A percentile compares a stretch with the other conserved stretches of the same genome.
phyloP scores from a whole-genome alignment of 108 stramenopile species.

The Cyclotella atomus region DNA sequence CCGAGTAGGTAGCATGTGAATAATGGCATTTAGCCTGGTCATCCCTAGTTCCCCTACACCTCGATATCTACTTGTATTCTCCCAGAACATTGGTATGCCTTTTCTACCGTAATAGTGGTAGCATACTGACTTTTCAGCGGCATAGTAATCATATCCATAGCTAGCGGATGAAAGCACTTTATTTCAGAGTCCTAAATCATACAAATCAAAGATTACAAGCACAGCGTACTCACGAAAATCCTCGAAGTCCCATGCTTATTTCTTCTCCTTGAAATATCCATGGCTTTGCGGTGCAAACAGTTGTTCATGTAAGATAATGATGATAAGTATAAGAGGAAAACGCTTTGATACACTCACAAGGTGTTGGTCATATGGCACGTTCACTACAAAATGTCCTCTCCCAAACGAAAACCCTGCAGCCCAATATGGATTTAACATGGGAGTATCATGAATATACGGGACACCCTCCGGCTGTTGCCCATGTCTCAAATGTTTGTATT shows the following conservation, averaged over 20 bases:
- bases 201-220: background rate
- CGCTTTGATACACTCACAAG: constrained; percentile 31
- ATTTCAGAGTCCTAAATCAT: background rate
- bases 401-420: constrained; percentile 94
- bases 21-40: constrained; percentile 84
- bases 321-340: too few relatives aligned
- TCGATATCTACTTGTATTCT: constrained; percentile 63
- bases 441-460: constrained; percentile 57
- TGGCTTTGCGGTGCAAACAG: too few relatives aligned
- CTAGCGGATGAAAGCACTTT: constrained; percentile 3
- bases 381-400: constrained; percentile 83
- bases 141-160: constrained; percentile 89
- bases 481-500: constrained; percentile 70
- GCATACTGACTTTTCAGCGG: constrained; percentile 71
- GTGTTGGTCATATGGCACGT: constrained; percentile 91
- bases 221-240: constrained; percentile 62
- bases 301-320: too few relatives aligned
- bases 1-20: constrained; percentile 72
- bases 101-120: constrained; percentile 90
- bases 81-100: constrained; percentile 83
- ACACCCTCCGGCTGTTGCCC: constrained; percentile 87
- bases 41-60: constrained; percentile 72
- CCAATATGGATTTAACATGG: constrained; percentile 92
- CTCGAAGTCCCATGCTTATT: constrained; percentile 80
- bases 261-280: constrained; percentile 89